Evolutionary conservation across 345 rosid species (phyloP).

Genomic region (Lenwebbia sp.): DNA sequence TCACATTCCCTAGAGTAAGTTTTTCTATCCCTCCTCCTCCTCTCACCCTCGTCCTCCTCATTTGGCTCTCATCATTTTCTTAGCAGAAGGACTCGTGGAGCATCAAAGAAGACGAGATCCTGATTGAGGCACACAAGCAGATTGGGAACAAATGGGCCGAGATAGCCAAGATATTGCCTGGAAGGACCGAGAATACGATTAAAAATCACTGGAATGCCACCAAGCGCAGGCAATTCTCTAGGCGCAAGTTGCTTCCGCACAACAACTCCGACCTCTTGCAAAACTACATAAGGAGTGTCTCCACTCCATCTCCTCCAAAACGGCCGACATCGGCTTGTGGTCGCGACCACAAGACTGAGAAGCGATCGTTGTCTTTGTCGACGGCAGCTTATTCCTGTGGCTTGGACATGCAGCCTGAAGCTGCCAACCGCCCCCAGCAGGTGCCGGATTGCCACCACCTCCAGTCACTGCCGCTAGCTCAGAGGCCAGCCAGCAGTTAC

Average conservation of each 20-base stretch:
- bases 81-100: slow-evolving; percentile 1
- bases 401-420: neutral
- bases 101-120: neutral
- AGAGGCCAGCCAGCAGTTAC: neutral
- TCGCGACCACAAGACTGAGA: neutral
- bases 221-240: neutral
- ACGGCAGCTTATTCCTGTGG: neutral
- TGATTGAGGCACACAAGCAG: neutral
- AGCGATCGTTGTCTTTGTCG: neutral
- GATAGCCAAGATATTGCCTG: neutral
- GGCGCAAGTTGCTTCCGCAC: neutral
- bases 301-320: neutral
- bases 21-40: neutral
- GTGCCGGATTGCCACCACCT: neutral
- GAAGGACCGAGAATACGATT: neutral
- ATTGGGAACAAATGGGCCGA: slow-evolving; percentile 4
- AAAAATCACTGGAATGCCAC: slow-evolving; percentile 4
- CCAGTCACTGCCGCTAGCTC: neutral
- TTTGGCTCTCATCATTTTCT: neutral
- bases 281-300: neutral
- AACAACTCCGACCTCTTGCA: neutral
- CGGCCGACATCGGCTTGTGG: neutral
- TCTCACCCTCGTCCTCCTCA: too few relatives aligned
- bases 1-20: neutral
- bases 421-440: neutral